Evolutionary conservation across 805 yeast species (phyloP).

Genomic region (Priceomyces carsonii): DNA sequence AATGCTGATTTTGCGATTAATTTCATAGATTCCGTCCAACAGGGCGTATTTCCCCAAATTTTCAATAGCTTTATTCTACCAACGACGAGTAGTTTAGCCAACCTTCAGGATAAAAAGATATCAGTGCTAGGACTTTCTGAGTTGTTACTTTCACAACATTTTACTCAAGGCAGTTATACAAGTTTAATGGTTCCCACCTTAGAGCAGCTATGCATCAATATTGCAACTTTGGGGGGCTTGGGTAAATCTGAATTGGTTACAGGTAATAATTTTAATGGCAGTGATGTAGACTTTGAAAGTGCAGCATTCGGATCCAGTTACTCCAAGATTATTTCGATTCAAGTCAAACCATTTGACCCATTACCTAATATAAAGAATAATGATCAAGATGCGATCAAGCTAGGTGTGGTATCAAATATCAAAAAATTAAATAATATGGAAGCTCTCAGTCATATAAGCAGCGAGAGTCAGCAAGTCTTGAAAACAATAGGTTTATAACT

Average conservation of each 20-base stretch:
- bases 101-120: conserved; percentile 56
- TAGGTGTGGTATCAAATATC: conserved; percentile 25
- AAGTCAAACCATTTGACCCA: conserved; percentile 69
- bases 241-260: conserved; percentile 9
- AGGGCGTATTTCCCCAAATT: conserved; percentile 54
- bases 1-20: conserved; percentile 52
- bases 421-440: conserved; percentile 25
- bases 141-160: conserved; percentile 31
- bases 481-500: conserved; percentile 11
- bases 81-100: conserved; percentile 48
- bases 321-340: conserved; percentile 69
- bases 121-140: conserved; percentile 51
- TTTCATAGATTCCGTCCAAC: conserved; percentile 74
- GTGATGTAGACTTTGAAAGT: conserved; percentile 61
- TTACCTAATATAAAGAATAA: conserved; percentile 48
- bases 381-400: conserved; percentile 29
- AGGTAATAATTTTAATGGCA: conserved; percentile 30
- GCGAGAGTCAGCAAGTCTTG: conserved; percentile 15
- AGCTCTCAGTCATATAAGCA: conserved; percentile 27
- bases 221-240: conserved; percentile 30
- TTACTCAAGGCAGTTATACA: conserved; percentile 20
- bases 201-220: conserved; percentile 33
- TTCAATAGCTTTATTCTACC: conserved; percentile 52
- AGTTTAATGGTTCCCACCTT: conserved; percentile 27
- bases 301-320: conserved; percentile 82